phyloP scores from a whole-genome alignment of 2,329 filamentous ascomycete species.

The Pseudogymnoascus sp. region DNA sequence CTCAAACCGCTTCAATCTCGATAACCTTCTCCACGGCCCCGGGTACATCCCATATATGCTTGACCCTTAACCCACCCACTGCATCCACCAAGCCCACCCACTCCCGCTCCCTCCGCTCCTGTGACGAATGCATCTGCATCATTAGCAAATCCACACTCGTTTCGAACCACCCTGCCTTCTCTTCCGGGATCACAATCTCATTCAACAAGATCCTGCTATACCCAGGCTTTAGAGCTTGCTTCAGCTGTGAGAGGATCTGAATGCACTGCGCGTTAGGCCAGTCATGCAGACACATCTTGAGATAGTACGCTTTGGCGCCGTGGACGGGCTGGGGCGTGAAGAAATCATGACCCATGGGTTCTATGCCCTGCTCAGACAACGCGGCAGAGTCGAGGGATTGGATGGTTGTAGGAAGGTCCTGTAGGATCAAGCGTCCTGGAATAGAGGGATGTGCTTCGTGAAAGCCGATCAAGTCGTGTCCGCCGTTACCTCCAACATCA shows the following conservation, averaged over 20 bases:
- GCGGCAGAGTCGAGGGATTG: not conserved
- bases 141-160: constrained; percentile 12
- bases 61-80: constrained; percentile 7
- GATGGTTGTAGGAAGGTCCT: constrained; percentile 13
- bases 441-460: not conserved
- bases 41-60: constrained; percentile 6
- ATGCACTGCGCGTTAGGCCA: constrained; percentile 30
- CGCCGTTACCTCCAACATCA: constrained; percentile 14
- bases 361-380: constrained; percentile 19
- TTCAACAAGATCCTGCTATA: constrained; percentile 18
- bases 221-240: constrained; percentile 25
- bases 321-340: constrained; percentile 29
- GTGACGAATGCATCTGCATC: constrained; percentile 4
- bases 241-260: constrained; percentile 25
- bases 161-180: constrained; percentile 4
- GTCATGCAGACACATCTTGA: constrained; percentile 33
- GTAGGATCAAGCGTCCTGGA: constrained; percentile 12
- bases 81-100: not conserved
- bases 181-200: constrained; percentile 17
- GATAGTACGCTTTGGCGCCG: constrained; percentile 28
- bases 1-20: constrained; percentile 4
- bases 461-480: constrained; percentile 14
- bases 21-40: constrained; percentile 11
- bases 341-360: constrained; percentile 27
- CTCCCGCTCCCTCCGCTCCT: constrained; percentile 10